Conservation (phyloP, 2,329 filamentous ascomycete species). For the Diaporthe australafricana region DNA sequence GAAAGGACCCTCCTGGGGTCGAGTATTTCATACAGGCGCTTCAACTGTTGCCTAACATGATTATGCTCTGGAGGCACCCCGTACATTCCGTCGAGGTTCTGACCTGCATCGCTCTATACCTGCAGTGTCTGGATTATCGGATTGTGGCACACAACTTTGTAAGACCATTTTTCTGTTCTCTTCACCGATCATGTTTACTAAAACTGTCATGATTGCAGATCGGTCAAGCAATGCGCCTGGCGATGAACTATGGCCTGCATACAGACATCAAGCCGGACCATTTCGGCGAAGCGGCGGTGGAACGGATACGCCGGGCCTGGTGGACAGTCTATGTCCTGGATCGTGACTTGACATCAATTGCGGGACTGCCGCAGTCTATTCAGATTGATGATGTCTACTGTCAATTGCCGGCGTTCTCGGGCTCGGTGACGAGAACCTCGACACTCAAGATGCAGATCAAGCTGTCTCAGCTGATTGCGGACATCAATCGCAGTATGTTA, state of each 20-base stretch:
- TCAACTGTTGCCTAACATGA: slow-evolving; percentile 42
- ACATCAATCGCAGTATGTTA: slow-evolving; percentile 45
- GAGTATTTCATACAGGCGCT: slow-evolving; percentile 60
- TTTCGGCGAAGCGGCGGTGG: slow-evolving; percentile 53
- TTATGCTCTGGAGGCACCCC: slow-evolving; percentile 18
- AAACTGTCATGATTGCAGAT: slow-evolving; percentile 47
- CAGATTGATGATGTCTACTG: slow-evolving; percentile 62
- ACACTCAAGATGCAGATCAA: slow-evolving; percentile 49
- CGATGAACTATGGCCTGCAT: slow-evolving; percentile 62
- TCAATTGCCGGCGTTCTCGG: slow-evolving; percentile 47
- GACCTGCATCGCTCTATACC: slow-evolving; percentile 63
- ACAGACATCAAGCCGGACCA: slow-evolving; percentile 59
- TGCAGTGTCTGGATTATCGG: slow-evolving; percentile 41
- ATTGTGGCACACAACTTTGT: slow-evolving; percentile 19
- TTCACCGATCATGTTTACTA: not conserved
- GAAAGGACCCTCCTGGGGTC: slow-evolving; percentile 56
- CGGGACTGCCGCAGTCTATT: slow-evolving; percentile 62
- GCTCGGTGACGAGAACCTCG: slow-evolving; percentile 42
- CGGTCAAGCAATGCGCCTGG: slow-evolving; percentile 63
- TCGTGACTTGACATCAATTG: slow-evolving; percentile 63
- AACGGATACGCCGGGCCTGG: slow-evolving; percentile 62
- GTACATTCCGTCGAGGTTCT: slow-evolving; percentile 53
- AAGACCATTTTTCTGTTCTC: not conserved
- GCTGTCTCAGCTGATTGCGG: slow-evolving; percentile 46
- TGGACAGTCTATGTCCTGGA: slow-evolving; percentile 67